Base-by-base conservation (phyloP, 345 rosid species). In the Arabis alpina region DNA sequence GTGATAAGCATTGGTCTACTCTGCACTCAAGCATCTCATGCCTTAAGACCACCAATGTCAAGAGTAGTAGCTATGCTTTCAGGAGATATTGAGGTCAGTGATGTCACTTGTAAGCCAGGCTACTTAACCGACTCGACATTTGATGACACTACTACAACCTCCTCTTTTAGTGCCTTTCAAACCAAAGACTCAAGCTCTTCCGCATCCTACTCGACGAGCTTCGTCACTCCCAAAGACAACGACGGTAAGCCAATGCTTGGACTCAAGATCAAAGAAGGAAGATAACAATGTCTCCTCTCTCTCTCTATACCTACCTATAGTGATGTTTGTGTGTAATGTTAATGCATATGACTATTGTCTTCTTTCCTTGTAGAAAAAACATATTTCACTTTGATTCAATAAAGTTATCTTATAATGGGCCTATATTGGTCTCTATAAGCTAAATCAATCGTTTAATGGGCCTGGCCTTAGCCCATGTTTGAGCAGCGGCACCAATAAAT, bases 41-140 rank as follows among this genome's bases (percentile, higher is more conserved):
- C 16, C 7, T 48, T 64, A 5, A 71, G 95, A 58, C 92, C 95
- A 57, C 43, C 82, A n/a, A 86, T 91, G 91, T 87, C 95, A 3
- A 68, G 87, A 6, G 88, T 84, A 3, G 80, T 87, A 19, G 85
- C 84, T 24, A 87, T 91, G 97, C 71, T 91, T 7, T 78, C 80
- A 0, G 89, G 91, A 64, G 95, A 91, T 69, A 54, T 68, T 11
- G 90, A 85, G 73, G 87, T 88, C 32, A 72, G 70, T 41, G 57
- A 61, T 19, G 80, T 69, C 27, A 71, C 80, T 36, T 39, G 68
- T 2, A 81, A 70, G 75, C 88, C 90, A n/a, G 82, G 82, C 23
- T 82, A 85, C 81, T 64, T 87, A 68, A 72, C 84, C 11, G 84
- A 72, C 50, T 83, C 87, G 87, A 82, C 67, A 68, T 84, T 75